Percentiles rank a stretch among this genome's conserved stretches.
phyloP scores from a whole-genome alignment of 2,329 filamentous ascomycete genomes.

The Colletotrichum brevisporum region DNA sequence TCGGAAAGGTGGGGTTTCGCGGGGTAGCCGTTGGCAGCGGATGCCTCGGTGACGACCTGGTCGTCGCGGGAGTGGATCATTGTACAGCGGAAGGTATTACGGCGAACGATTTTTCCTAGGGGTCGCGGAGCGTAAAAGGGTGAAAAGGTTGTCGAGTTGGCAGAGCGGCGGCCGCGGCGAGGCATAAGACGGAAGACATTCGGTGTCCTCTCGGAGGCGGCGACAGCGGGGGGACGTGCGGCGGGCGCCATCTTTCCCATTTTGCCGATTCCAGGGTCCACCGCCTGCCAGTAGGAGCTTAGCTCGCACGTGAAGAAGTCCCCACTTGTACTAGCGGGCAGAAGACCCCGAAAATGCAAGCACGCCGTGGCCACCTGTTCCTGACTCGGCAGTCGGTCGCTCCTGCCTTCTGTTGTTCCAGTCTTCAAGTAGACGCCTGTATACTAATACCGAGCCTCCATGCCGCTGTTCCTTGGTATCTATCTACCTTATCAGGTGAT shows the following conservation, averaged over 20 bases:
- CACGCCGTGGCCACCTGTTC: slow-evolving; percentile 18
- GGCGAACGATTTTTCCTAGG: neutral
- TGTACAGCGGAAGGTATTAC: neutral
- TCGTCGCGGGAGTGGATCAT: slow-evolving; percentile 31
- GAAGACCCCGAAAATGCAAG: slow-evolving; percentile 25
- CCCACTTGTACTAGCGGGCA: slow-evolving; percentile 19
- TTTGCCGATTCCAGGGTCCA: slow-evolving; percentile 19
- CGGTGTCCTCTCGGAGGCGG: slow-evolving; percentile 37
- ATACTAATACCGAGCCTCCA: neutral
- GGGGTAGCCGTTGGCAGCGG: slow-evolving; percentile 35
- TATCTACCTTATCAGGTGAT: no score
- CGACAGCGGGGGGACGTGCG: slow-evolving; percentile 33
- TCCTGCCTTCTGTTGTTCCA: neutral
- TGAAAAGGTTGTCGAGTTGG: neutral
- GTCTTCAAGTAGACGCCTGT: neutral
- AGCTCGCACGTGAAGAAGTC: slow-evolving; percentile 1
- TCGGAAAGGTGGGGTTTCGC: slow-evolving; percentile 39
- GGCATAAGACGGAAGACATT: slow-evolving; percentile 28
- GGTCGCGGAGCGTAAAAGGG: neutral
- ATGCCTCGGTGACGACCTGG: slow-evolving; percentile 16
- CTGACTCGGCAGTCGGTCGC: slow-evolving; percentile 12
- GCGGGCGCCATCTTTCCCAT: slow-evolving; percentile 15
- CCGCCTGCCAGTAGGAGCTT: slow-evolving; percentile 8
- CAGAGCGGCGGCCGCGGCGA: slow-evolving; percentile 7
- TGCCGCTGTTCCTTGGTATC: neutral